Conservation (phyloP, 306 rosid genomes). For the Cucurbita maxima region DNA sequence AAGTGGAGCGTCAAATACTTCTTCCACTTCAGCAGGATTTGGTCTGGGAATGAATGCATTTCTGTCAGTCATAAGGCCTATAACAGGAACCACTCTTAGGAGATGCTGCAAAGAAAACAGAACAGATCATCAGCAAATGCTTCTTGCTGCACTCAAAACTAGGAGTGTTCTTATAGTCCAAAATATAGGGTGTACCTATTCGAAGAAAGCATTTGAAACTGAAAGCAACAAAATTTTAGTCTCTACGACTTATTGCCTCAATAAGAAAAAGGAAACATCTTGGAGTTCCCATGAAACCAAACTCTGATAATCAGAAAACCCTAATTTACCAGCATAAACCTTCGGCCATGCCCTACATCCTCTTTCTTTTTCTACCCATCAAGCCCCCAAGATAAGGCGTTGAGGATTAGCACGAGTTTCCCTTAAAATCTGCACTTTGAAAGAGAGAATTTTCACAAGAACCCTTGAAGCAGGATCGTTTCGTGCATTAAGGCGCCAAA, state of each 20-base stretch:
- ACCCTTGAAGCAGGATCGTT: background rate
- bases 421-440: background rate
- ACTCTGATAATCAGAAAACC: background rate
- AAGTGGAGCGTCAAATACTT: conserved; percentile 77
- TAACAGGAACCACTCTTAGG: conserved; percentile 77
- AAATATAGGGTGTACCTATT: background rate
- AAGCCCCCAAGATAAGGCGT: background rate
- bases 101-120: conserved; percentile 44
- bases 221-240: background rate
- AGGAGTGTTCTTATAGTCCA: background rate
- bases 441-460: background rate
- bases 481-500: background rate
- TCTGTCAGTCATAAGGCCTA: conserved; percentile 73
- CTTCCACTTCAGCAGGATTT: conserved; percentile 74
- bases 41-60: conserved; percentile 57
- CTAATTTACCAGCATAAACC: background rate
- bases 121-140: background rate
- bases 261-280: background rate
- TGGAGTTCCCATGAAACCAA: background rate
- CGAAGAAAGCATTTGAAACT: background rate
- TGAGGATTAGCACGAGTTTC: background rate
- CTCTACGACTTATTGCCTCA: background rate
- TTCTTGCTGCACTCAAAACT: background rate
- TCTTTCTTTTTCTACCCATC: background rate
- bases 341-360: background rate